Evolutionary conservation across 1,139 yeast genomes (phyloP).

Genomic region (Lizanozyma gosingica): DNA sequence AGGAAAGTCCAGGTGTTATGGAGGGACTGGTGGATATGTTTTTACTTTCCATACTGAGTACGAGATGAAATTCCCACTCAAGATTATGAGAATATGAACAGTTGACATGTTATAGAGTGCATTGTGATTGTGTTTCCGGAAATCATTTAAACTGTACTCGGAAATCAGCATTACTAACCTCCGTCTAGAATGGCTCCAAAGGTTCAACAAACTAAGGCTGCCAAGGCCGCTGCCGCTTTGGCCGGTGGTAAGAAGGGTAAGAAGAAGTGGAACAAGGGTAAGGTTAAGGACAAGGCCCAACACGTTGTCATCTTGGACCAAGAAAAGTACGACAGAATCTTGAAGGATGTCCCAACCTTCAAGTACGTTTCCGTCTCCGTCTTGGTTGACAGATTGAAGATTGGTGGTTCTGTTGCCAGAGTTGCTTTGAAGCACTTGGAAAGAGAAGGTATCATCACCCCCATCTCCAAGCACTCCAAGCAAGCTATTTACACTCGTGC

Average conservation of each 20-base stretch:
- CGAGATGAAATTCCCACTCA: background rate
- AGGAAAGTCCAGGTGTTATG: background rate
- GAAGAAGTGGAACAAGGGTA: slow-evolving; percentile 99
- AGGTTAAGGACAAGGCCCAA: slow-evolving; percentile 99
- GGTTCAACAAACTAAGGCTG: slow-evolving; percentile 98
- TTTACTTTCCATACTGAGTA: background rate
- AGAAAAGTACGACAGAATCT: slow-evolving; percentile 97
- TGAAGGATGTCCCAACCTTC: slow-evolving; percentile 99
- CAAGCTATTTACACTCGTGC: slow-evolving; percentile 95
- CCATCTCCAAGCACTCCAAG: slow-evolving; percentile 91
- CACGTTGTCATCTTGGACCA: slow-evolving; percentile 97
- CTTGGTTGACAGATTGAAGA: slow-evolving; percentile 97
- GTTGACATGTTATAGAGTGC: slow-evolving; percentile 2
- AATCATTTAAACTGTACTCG: background rate
- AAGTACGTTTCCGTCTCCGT: slow-evolving; percentile 97
- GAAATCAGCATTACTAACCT: slow-evolving; percentile 24
- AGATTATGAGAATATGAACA: background rate
- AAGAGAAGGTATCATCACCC: slow-evolving; percentile 90
- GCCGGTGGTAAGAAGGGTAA: slow-evolving; percentile 99
- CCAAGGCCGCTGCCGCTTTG: slow-evolving; percentile 99
- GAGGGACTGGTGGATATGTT: background rate
- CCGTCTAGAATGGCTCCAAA: slow-evolving; percentile 87
- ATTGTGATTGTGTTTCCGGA: background rate
- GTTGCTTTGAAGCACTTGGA: slow-evolving; percentile 95
- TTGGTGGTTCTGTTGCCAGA: slow-evolving; percentile 99